Base-by-base conservation (phyloP, 768 basidiomycete species). In the Serendipita indica region DNA sequence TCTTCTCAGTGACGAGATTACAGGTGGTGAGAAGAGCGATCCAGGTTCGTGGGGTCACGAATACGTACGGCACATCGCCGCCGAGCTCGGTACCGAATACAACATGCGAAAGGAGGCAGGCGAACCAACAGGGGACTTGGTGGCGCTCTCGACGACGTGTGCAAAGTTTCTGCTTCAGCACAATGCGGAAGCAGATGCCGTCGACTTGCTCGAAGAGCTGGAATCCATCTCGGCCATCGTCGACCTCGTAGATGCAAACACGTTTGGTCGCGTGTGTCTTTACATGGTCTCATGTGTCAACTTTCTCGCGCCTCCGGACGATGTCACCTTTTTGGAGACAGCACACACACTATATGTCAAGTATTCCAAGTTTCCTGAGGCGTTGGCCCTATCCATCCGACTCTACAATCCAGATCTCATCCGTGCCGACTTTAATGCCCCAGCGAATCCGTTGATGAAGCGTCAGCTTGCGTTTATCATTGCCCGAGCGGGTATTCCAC, bases 1-100 rank as follows among this genome's bases (percentile, higher is more conserved):
- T 46, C 79, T 98, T 20, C 76, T 92, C 33, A 85, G 89, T 4
- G 80, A 82, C 6, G 79, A 84, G 16, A 74, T 85, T 52, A 33
- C 32, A 1, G 75, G 80, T 37, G 79, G 85, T 2, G 79, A 81
- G 2, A 79, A 88, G 20, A 77, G 85, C 2, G 89, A 91, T 63
- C 93, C 96, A 0, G 93, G 94, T n/a, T 78, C 83, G 32, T 99
- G 96, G 96, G 96, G 96, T 2, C 93, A 99, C 68, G 96, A 99
- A 75, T 99, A 99, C 67, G 89, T 98, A 58, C 84, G 94, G 33
- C 94, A 99, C 68, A 79, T 99, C 45, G 89, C 96, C 10, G 85
- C 94, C 1, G 96, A 99, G 68, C 82, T 99, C 5, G 92, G 92
- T 3, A 89, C 97, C 67, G 96, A 98, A 67, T 98, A 84, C 67